phyloP scores from a whole-genome alignment of 2,329 filamentous ascomycete genomes.

The Proliferodiscus dingleyae region DNA sequence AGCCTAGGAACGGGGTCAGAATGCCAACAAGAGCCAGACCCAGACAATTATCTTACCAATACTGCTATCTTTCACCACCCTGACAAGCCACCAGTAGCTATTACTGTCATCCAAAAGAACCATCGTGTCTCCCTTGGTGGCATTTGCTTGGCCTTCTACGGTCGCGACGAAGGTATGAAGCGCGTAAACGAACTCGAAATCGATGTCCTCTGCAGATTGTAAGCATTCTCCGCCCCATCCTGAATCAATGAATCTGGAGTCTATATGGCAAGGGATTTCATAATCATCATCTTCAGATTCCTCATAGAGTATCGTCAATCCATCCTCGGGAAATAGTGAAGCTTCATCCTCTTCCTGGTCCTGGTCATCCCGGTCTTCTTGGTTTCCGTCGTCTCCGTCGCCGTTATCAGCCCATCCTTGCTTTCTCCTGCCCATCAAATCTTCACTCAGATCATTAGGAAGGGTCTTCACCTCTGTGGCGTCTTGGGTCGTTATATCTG shows the following conservation, averaged over 20 bases:
- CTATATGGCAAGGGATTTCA: slow-evolving; percentile 43
- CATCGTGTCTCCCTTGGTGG: slow-evolving; percentile 98
- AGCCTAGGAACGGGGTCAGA: slow-evolving; percentile 52
- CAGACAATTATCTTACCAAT: slow-evolving; percentile 54
- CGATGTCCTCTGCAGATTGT: slow-evolving; percentile 94
- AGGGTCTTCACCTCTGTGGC: no score
- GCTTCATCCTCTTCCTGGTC: slow-evolving; percentile 5
- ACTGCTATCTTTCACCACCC: slow-evolving; percentile 95
- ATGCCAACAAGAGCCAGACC: background rate
- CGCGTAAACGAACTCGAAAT: slow-evolving; percentile 99
- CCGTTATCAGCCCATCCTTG: no score
- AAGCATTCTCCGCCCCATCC: slow-evolving; percentile 79
- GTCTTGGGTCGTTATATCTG: background rate
- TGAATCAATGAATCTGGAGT: slow-evolving; percentile 62
- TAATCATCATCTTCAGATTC: slow-evolving; percentile 56
- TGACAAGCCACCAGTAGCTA: slow-evolving; percentile 99
- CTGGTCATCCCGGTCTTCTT: slow-evolving; percentile 31
- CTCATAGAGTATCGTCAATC: slow-evolving; percentile 40
- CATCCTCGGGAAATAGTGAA: slow-evolving; percentile 25
- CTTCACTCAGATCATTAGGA: no score
- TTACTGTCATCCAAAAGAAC: slow-evolving; percentile 97
- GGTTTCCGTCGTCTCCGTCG: slow-evolving; percentile 12
- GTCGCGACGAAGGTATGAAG: slow-evolving; percentile 97
- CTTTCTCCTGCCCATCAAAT: no score
- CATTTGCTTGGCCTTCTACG: slow-evolving; percentile 96